These are phyloP conservation scores for Aspergillus spinulosporus DNA, from an alignment of 2,329 filamentous ascomycete genomes.

Conservation along the genomic window DNA sequence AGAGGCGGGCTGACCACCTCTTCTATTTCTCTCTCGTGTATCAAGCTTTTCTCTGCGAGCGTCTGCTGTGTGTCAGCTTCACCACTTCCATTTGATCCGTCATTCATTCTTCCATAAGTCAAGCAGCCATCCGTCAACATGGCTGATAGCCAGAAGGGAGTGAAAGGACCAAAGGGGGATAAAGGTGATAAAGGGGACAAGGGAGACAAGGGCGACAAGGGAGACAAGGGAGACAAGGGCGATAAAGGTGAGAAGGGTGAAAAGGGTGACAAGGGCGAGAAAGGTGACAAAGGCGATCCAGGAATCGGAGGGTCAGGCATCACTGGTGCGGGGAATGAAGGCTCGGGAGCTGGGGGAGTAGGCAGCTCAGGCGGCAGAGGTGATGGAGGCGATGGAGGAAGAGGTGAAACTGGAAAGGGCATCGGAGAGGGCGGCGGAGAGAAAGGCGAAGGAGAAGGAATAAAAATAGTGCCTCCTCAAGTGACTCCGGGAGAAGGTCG, in stretches of 20 bases:
- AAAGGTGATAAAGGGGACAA: not conserved
- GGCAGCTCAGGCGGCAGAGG: not conserved
- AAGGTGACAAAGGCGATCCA: not conserved
- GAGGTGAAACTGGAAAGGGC: not conserved
- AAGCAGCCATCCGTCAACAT: constrained; percentile 20
- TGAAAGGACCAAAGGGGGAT: not conserved
- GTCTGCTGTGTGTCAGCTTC: not conserved
- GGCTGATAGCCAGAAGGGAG: constrained; percentile 24
- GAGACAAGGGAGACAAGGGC: not conserved
- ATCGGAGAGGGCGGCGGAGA: not conserved
- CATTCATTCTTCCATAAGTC: constrained; percentile 4
- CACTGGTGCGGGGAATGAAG: not conserved
- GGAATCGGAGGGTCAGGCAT: not conserved
- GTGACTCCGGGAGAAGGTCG: constrained; percentile 16
- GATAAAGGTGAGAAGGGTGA: not conserved
- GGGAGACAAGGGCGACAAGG: not conserved
- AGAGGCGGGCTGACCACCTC: not conserved
- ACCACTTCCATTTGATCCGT: not conserved
- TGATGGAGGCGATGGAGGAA: not conserved
- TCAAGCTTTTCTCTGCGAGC: not conserved
- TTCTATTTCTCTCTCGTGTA: constrained; percentile 1
- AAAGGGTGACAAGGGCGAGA: not conserved
- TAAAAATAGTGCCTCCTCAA: not conserved
- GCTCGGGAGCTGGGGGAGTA: not conserved
- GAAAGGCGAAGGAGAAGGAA: not conserved